Conservation (phyloP, 306 rosid species). For the Urtica urens region DNA sequence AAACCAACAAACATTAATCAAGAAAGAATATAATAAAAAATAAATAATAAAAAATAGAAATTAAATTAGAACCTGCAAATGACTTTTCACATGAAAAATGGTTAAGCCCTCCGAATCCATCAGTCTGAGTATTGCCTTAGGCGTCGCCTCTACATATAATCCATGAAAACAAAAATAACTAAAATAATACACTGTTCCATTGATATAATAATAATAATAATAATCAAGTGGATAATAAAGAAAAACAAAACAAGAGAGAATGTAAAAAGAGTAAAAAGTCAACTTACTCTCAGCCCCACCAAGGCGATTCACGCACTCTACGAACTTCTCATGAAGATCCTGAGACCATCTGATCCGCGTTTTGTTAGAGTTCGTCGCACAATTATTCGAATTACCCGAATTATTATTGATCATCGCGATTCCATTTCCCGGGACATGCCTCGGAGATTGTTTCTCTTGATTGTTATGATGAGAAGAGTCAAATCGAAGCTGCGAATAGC, state of each 20-base stretch:
- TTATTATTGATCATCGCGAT: neutral
- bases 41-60: neutral
- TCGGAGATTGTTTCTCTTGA: slow-evolving; percentile 41
- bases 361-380: slow-evolving; percentile 26
- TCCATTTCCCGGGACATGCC: slow-evolving; percentile 23
- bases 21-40: neutral
- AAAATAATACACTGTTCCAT: slow-evolving; percentile 13
- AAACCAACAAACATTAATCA: neutral
- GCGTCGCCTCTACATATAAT: slow-evolving; percentile 73
- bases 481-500: slow-evolving; percentile 23
- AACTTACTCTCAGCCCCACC: slow-evolving; percentile 80
- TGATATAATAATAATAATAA: neutral
- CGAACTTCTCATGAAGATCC: slow-evolving; percentile 88
- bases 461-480: slow-evolving; percentile 21
- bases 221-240: neutral
- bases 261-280: neutral
- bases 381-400: neutral
- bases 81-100: slow-evolving; percentile 82
- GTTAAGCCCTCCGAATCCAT: slow-evolving; percentile 79
- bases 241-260: neutral
- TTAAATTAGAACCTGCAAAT: slow-evolving; percentile 42
- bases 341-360: slow-evolving; percentile 82
- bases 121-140: slow-evolving; percentile 62
- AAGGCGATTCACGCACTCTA: slow-evolving; percentile 65
- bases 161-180: too few relatives aligned